Evolutionary conservation across 73 alveolate genomes (phyloP), one percentile per base, ranked within the genome.

Genomic region (Vitrella brassicaformis): DNA sequence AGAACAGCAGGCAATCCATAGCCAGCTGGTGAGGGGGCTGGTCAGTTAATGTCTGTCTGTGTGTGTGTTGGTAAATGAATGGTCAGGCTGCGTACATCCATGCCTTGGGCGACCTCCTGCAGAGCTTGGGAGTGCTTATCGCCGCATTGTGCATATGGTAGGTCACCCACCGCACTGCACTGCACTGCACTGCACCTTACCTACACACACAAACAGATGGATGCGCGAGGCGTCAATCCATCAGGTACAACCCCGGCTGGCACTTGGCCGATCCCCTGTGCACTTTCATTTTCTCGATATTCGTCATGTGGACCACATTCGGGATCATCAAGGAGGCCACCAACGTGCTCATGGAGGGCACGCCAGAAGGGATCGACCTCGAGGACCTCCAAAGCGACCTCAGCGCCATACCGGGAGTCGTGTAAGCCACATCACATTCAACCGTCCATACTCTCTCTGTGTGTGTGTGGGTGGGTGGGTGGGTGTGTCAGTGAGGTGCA

Each of bases 61-160:
- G n/a, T n/a, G n/a, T n/a, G n/a, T n/a, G n/a, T n/a, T n/a, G n/a
- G n/a, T n/a, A n/a, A n/a, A n/a, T n/a, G n/a, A n/a, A n/a, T n/a
- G n/a, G n/a, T 68, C 85, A 91, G 64, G 95, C 96, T 29, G 97
- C 98, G 47, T 71, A 82, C 80, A 78, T 94, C 46, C 98, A 94
- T 78, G 89, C 92, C 65, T 64, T 94, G 27, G 98, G 98, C 25
- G 98, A 94, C 84, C 84, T 91, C 27, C 47, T 94, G 30, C 89
- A 90, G 86, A 87, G 93, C 71, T 79, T 92, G 64, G 98, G 98
- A 0, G 97, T 94, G 29, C 67, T 94, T 0, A 86, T 94, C n/a
- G 98, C 98, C 25, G 97, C 97, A n/a, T 4, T 7, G 31, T 8
- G 4, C 31, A 66, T 66, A 28, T 66, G 56, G 56, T 39, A n/a